Base-by-base conservation (phyloP, 768 basidiomycete species). In the Leccinellum albellum region DNA sequence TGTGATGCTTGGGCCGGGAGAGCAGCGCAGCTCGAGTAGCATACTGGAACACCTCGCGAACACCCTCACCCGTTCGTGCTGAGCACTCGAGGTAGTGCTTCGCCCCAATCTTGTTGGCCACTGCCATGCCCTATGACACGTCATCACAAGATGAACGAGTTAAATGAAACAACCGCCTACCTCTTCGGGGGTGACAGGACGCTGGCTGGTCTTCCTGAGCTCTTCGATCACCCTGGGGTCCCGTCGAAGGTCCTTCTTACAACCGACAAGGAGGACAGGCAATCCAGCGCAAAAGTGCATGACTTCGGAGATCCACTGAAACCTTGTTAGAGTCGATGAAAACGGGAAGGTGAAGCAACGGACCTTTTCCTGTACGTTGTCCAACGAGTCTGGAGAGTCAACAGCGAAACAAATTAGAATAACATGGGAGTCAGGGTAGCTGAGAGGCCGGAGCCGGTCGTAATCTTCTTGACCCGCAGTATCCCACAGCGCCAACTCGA, bases 301-400 rank as follows among this genome's bases (percentile, higher is more conserved):
- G 44, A 99, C 95, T 72, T 99, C 96, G 37, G 94, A 91, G 68
- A 98, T 96, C 96, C 96, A 99, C 94, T 98, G 65, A 21, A 64
- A 60, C 48, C 53, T 44, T 42, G 42, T 47, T 32, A 63, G 49
- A 10, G 55, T 23, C 50, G 46, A 49, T 37, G 24, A 59, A 49
- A 29, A 35, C 56, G 53, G 55, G 24, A 53, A 48, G 56, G 28
- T 3, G 31, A 55, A 23, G 45, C 28, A 32, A 79, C 85, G 58
- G 42, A 91, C 97, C 91, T 98, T 98, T 81, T 99, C 97, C 81
- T 98, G 94, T 29, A 99, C 97, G 85, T 99, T 99, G 77, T 97
- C 97, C 62, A 99, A 81, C 50, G 95, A 98, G 74, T 98, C 95
- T 32, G 95, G 95, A 52, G 91, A 94, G 80, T 99, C 97, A 64